Evolutionary conservation across 2,329 filamentous ascomycete species (phyloP).

Genomic region (Tolypocladium ovalisporum): DNA sequence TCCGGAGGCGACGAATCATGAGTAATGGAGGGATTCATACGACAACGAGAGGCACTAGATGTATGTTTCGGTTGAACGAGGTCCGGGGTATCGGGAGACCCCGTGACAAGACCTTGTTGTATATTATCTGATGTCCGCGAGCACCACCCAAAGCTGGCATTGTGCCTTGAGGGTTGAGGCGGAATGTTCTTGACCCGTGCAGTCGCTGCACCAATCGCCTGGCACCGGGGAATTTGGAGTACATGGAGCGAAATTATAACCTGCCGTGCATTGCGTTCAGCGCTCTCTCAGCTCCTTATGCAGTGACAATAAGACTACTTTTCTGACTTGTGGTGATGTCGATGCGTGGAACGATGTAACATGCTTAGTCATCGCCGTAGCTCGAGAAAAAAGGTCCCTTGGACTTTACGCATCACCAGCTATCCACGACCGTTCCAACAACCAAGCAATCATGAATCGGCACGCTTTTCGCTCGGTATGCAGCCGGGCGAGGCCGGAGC

Average conservation of each 20-base stretch:
- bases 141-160: not conserved
- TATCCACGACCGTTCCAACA: not conserved
- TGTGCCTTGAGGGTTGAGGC: not conserved
- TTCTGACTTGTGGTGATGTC: not conserved
- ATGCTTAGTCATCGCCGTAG: not conserved
- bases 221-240: conserved; percentile 3
- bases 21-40: not conserved
- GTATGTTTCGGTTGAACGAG: not conserved
- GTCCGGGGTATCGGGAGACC: not conserved
- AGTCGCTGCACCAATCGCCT: not conserved
- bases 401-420: not conserved
- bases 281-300: not conserved
- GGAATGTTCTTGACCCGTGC: not conserved
- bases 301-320: not conserved
- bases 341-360: not conserved
- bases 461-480: conserved; percentile 27
- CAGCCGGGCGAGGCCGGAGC: conserved; percentile 22
- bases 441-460: conserved; percentile 21
- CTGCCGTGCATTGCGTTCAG: not conserved
- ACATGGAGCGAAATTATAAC: not conserved
- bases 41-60: not conserved
- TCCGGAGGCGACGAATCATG: not conserved
- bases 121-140: not conserved
- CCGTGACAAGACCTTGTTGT: not conserved
- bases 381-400: not conserved